Evolutionary conservation across 225 moss, liverwort and hornwort species (phyloP).

Genomic region (Lunularia cruciata): DNA sequence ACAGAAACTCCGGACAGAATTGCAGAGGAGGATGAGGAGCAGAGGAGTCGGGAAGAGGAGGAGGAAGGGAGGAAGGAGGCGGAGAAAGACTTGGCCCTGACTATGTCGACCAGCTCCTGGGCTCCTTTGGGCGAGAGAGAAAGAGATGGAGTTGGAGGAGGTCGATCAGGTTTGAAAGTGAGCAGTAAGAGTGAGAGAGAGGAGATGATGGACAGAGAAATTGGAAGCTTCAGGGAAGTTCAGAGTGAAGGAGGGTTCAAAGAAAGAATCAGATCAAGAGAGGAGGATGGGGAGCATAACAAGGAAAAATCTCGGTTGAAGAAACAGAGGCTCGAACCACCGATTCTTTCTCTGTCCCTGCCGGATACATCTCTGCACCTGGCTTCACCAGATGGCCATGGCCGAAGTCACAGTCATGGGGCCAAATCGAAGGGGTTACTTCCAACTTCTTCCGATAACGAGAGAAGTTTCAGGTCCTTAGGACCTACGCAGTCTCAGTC

Average conservation of each 20-base stretch:
- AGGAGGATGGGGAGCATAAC: constrained; percentile 51
- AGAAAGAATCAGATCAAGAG: constrained; percentile 55
- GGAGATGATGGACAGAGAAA: constrained; percentile 40
- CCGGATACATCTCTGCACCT: constrained; percentile 93
- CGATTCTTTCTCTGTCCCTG: constrained; percentile 80
- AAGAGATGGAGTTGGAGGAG: constrained; percentile 35
- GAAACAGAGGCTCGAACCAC: constrained; percentile 83
- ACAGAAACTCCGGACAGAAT: constrained; percentile 43
- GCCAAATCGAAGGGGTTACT: constrained; percentile 30
- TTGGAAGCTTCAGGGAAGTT: constrained; percentile 38
- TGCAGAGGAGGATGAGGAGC: constrained; percentile 42
- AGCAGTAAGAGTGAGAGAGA: constrained; percentile 44
- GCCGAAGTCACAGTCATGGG: constrained; percentile 7
- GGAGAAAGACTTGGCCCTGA: constrained; percentile 49
- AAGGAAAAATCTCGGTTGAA: constrained; percentile 73
- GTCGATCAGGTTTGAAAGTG: constrained; percentile 44
- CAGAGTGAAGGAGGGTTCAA: constrained; percentile 50
- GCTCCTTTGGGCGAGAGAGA: constrained; percentile 44
- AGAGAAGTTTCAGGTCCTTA: constrained; percentile 71
- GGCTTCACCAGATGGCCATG: constrained; percentile 61
- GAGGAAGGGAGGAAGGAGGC: constrained; percentile 48
- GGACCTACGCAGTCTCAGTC: constrained; percentile 63
- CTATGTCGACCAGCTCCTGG: constrained; percentile 50
- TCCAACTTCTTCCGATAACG: constrained; percentile 51
- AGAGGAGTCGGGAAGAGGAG: constrained; percentile 40